These are phyloP conservation scores for Sporothrix luriei DNA, from an alignment of 2,329 filamentous ascomycete genomes.

Conservation along the genomic window DNA sequence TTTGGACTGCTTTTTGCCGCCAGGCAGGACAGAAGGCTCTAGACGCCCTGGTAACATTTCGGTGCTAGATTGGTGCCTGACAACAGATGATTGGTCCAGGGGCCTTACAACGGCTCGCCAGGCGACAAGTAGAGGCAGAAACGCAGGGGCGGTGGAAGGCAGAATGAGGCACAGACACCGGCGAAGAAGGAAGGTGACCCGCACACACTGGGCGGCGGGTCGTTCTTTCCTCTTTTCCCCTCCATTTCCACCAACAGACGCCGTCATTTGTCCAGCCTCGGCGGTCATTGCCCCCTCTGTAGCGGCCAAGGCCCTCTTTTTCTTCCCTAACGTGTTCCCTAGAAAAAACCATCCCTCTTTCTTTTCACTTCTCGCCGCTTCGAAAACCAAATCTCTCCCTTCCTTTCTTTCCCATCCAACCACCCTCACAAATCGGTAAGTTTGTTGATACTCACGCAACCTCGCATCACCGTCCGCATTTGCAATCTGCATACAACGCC, in stretches of 20 bases:
- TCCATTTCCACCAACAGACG: constrained; percentile 22
- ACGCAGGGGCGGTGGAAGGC: constrained; percentile 5
- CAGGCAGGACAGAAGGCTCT: constrained; percentile 10
- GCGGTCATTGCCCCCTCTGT: not conserved
- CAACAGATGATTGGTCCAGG: constrained; percentile 14
- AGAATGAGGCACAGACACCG: constrained; percentile 4
- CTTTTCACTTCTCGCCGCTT: constrained; percentile 25
- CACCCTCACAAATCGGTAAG: constrained; percentile 23
- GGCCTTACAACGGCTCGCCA: not conserved
- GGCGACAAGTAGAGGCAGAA: constrained; percentile 8
- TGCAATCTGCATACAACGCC: not conserved
- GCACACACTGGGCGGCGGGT: constrained; percentile 20
- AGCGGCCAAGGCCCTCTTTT: constrained; percentile 24
- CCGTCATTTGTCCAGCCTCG: constrained; percentile 18
- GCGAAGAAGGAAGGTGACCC: constrained; percentile 22
- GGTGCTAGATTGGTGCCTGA: constrained; percentile 26
- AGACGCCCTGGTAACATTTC: constrained; percentile 17
- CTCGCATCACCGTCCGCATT: constrained; percentile 17
- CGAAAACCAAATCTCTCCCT: constrained; percentile 29
- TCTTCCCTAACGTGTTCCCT: constrained; percentile 16
- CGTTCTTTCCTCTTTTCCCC: constrained; percentile 30
- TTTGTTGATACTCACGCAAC: constrained; percentile 13
- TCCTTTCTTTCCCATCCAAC: constrained; percentile 21
- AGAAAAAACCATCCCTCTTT: constrained; percentile 29
- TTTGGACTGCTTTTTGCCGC: constrained; percentile 24